These are phyloP conservation scores for Trichoderma asperellum DNA, from an alignment of 2,329 filamentous ascomycete species.

Conservation along the genomic window DNA sequence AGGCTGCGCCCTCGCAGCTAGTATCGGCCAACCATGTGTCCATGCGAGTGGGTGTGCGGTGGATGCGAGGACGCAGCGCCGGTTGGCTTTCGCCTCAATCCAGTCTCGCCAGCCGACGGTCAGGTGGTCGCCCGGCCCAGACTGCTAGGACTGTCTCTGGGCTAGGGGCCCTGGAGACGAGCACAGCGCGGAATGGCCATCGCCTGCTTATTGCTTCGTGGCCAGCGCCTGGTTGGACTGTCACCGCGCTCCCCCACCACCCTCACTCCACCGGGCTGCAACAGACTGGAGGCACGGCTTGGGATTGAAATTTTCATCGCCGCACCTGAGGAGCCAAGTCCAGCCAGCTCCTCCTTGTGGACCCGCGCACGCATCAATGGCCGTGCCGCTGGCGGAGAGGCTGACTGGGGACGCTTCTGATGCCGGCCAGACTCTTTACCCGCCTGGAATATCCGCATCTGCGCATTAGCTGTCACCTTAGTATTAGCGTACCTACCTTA, in stretches of 20 bases:
- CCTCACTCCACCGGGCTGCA: constrained; percentile 21
- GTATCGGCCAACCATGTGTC: constrained; percentile 22
- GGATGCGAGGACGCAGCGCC: constrained; percentile 1
- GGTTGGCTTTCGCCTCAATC: constrained; percentile 22
- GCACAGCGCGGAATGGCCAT: constrained; percentile 14
- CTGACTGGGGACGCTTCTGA: background rate
- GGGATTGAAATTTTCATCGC: constrained; percentile 25
- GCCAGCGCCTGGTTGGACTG: background rate
- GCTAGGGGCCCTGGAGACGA: constrained; percentile 25
- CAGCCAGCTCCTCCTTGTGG: constrained; percentile 7
- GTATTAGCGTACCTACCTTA: constrained; percentile 13
- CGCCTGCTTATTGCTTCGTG: constrained; percentile 3
- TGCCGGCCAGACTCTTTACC: background rate
- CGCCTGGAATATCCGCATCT: background rate
- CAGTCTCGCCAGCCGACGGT: constrained; percentile 27
- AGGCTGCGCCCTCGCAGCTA: constrained; percentile 24
- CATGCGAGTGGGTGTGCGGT: constrained; percentile 19
- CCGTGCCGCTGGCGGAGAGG: background rate
- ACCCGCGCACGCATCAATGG: background rate
- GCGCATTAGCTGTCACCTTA: constrained; percentile 3
- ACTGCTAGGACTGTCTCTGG: constrained; percentile 9
- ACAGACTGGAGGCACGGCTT: constrained; percentile 17
- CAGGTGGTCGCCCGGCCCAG: constrained; percentile 28
- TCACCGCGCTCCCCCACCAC: background rate
- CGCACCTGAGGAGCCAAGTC: constrained; percentile 3